Conservation (phyloP, 1,139 yeast genomes). For the Yamadazyma pseudoaaseri region DNA sequence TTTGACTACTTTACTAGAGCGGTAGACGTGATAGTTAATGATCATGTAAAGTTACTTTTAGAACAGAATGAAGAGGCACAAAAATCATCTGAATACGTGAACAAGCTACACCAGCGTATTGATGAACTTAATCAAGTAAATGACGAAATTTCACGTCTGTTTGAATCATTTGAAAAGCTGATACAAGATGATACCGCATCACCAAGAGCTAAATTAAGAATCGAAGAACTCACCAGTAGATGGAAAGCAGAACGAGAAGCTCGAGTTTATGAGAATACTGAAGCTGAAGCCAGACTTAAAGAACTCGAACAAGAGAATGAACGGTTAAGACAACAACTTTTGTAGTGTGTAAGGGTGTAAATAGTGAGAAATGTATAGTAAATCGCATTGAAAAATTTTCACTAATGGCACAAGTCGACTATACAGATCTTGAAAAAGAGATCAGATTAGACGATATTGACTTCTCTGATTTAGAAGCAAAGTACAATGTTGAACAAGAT, state of each 20-base stretch:
- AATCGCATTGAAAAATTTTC: constrained; percentile 5
- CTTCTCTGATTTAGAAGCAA: constrained; percentile 81
- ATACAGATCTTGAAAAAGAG: constrained; percentile 45
- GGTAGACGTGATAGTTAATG: constrained; percentile 54
- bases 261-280: constrained; percentile 56
- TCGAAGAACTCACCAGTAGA: constrained; percentile 60
- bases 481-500: constrained; percentile 62
- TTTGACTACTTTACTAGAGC: constrained; percentile 61
- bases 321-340: constrained; percentile 26
- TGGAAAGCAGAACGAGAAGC: constrained; percentile 76
- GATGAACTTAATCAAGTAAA: constrained; percentile 28
- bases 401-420: constrained; percentile 21
- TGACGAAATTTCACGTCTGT: constrained; percentile 22
- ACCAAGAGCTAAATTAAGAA: constrained; percentile 46
- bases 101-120: constrained; percentile 29
- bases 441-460: constrained; percentile 63
- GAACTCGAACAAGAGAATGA: constrained; percentile 59
- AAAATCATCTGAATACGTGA: constrained; percentile 22
- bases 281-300: constrained; percentile 49
- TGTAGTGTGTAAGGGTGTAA: not conserved
- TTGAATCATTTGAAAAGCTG: constrained; percentile 13
- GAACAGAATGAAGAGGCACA: constrained; percentile 27
- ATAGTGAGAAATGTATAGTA: no score
- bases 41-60: constrained; percentile 49
- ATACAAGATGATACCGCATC: constrained; percentile 12